A percentile compares a stretch with the other conserved stretches of the same genome.
These are phyloP conservation scores for Canavalia ensiformis DNA, from an alignment of 306 rosid genomes.

Conservation along the genomic window DNA sequence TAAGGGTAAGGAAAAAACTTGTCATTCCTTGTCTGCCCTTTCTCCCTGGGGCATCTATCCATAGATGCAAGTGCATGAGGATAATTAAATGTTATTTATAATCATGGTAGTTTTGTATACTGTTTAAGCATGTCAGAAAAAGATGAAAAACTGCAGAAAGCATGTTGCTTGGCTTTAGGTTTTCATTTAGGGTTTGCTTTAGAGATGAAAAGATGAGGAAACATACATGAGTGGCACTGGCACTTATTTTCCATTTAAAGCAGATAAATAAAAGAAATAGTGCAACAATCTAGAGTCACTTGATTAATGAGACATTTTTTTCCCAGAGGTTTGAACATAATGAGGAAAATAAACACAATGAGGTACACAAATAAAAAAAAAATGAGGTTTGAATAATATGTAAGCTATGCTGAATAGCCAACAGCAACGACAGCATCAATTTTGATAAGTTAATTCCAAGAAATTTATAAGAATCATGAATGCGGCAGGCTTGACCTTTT, in stretches of 20 bases:
- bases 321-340: too few species aligned
- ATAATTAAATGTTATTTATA: conserved; percentile 17
- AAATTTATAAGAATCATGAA: background rate
- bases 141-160: conserved; percentile 28
- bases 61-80: background rate
- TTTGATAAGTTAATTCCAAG: background rate
- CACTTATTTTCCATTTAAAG: background rate
- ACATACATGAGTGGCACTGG: background rate
- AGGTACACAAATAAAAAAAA: conserved; percentile 1
- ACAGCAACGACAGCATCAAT: background rate
- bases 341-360: conserved; percentile 12
- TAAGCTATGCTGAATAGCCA: background rate
- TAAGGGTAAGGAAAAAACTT: conserved; percentile 66
- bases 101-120: conserved; percentile 9
- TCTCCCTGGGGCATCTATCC: conserved; percentile 25
- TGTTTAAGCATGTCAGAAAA: conserved; percentile 37
- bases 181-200: conserved; percentile 19
- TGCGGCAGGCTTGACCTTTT: background rate
- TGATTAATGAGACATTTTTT: background rate
- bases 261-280: background rate
- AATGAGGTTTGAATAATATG: conserved; percentile 4
- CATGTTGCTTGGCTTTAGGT: conserved; percentile 31
- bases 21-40: conserved; percentile 3
- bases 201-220: background rate
- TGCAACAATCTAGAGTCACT: background rate